A percentile compares a stretch with the other conserved stretches of the same genome.
Conservation (phyloP, 495 filamentous ascomycete species). For the Neurospora terricola region DNA sequence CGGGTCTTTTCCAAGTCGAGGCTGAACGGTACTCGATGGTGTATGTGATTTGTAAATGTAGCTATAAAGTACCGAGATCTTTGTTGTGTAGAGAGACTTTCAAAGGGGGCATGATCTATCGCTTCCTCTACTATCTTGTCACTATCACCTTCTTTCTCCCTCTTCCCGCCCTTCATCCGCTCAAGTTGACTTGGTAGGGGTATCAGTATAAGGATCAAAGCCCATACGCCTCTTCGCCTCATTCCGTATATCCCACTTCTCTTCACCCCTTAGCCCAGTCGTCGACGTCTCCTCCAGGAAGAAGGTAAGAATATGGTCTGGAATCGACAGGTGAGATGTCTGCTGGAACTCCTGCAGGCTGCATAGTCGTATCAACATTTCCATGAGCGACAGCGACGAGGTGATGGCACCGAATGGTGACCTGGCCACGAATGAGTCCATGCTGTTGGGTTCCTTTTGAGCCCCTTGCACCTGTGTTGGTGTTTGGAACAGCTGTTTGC, state of each 20-base stretch:
- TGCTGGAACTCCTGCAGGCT: conserved; percentile 97
- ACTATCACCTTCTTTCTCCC: neutral
- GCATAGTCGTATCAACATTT: conserved; percentile 85
- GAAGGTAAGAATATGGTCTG: conserved; percentile 90
- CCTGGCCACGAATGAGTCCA: conserved; percentile 14
- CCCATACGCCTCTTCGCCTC: conserved; percentile 73
- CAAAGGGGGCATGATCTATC: neutral
- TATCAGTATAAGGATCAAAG: conserved; percentile 49
- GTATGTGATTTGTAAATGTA: neutral
- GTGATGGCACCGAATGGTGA: conserved; percentile 46
- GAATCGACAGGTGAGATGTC: conserved; percentile 80
- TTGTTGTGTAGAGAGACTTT: neutral
- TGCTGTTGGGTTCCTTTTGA: neutral
- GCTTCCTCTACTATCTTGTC: neutral
- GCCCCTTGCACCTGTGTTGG: neutral
- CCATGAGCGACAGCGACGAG: conserved; percentile 84
- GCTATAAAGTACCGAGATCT: neutral
- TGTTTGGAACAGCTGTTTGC: neutral
- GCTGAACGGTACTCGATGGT: neutral
- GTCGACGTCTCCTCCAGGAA: conserved; percentile 79
- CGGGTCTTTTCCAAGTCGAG: neutral
- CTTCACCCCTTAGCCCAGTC: conserved; percentile 61
- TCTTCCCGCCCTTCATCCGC: neutral
- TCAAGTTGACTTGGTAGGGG: conserved; percentile 5
- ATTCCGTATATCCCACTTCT: conserved; percentile 56